phyloP scores from a whole-genome alignment of 495 filamentous ascomycete species.

The Penicillium longicatenatum region DNA sequence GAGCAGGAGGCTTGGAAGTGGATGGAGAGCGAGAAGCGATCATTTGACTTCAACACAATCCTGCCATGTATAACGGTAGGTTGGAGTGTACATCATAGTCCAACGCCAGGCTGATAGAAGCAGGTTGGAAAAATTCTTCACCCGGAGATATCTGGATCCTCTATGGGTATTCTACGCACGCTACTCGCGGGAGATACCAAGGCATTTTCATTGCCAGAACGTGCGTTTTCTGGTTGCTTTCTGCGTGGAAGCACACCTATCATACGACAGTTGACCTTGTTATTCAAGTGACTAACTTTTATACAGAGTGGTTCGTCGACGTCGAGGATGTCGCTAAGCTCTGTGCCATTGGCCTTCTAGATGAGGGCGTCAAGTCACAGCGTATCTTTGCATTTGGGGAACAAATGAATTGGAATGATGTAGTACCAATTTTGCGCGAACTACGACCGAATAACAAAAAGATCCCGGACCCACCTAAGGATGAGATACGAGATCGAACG shows the following conservation, averaged over 20 bases:
- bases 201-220: constrained; percentile 1
- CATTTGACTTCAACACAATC: constrained; percentile 52
- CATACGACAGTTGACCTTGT: background rate
- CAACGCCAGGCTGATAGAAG: background rate
- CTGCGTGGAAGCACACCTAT: background rate
- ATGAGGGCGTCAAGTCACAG: constrained; percentile 40
- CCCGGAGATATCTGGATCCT: constrained; percentile 26
- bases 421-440: constrained; percentile 15
- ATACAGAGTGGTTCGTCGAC: constrained; percentile 46
- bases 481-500: constrained; percentile 10
- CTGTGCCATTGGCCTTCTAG: constrained; percentile 49
- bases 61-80: constrained; percentile 48
- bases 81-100: background rate
- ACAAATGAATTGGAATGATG: constrained; percentile 21
- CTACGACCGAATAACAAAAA: constrained; percentile 19
- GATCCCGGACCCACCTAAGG: constrained; percentile 11
- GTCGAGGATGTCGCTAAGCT: constrained; percentile 52
- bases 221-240: background rate
- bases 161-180: constrained; percentile 19
- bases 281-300: background rate
- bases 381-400: constrained; percentile 41
- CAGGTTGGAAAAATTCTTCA: constrained; percentile 35
- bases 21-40: constrained; percentile 46
- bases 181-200: constrained; percentile 28
- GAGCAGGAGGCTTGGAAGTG: constrained; percentile 58